Evolutionary conservation across 2,329 filamentous ascomycete species (phyloP).

Genomic region (Botrytis hyacinthi): DNA sequence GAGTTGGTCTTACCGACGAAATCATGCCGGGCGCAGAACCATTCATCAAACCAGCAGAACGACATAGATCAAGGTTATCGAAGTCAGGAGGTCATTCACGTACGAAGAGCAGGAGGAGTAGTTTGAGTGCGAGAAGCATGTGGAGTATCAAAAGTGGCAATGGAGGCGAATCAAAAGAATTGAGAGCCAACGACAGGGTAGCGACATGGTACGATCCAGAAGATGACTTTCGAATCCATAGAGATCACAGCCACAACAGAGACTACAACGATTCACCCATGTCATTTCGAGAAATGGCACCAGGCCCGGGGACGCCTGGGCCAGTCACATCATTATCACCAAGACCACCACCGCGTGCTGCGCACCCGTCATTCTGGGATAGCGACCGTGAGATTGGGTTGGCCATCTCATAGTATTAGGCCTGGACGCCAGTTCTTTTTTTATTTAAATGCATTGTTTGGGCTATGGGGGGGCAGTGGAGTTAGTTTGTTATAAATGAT

Average conservation of each 20-base stretch:
- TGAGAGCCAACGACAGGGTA: constrained; percentile 26
- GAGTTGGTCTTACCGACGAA: constrained; percentile 61
- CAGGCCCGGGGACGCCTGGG: not conserved
- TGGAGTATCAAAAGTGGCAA: constrained; percentile 30
- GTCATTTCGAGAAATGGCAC: constrained; percentile 3
- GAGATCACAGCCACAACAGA: constrained; percentile 23
- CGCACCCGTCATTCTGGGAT: constrained; percentile 9
- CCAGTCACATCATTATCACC: constrained; percentile 16
- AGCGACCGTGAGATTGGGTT: constrained; percentile 17
- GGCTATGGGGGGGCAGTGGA: not conserved
- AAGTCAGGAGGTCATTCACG: constrained; percentile 42
- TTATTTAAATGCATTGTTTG: constrained; percentile 3
- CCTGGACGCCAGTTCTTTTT: constrained; percentile 15
- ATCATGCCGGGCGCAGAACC: constrained; percentile 58
- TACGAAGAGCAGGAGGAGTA: constrained; percentile 37
- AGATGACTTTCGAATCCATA: constrained; percentile 24
- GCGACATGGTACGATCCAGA: constrained; percentile 35
- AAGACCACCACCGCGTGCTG: constrained; percentile 9
- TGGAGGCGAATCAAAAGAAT: constrained; percentile 22
- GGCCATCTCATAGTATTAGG: constrained; percentile 18
- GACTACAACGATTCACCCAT: constrained; percentile 29
- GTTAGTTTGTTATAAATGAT: constrained; percentile 17
- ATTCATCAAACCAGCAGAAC: constrained; percentile 53
- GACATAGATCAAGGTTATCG: constrained; percentile 53
- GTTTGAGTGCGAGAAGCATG: constrained; percentile 34